Evolutionary conservation across 331 rosid species (phyloP), one percentile per base, ranked within the genome.

Genomic region (Quercus lobata): DNA sequence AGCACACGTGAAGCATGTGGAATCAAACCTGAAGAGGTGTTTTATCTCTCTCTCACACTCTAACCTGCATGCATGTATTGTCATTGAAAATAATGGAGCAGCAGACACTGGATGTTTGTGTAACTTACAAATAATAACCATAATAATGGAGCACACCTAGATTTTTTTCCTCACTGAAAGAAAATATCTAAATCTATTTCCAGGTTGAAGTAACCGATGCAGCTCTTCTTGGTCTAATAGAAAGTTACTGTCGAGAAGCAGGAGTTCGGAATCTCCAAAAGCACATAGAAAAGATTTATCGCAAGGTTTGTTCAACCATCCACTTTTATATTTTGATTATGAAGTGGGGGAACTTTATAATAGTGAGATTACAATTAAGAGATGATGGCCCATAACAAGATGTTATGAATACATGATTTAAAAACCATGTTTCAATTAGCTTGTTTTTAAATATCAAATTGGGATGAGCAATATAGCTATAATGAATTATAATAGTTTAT

Each of bases 201-300:
- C 87, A 95, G 99, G 98, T 96, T 79, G 97, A 92, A 76, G 91
- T 96, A 82, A 92, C 97, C 32, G 86, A 92, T 83, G 91, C 92
- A 68, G 99, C 99, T 70, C 96, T 96, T 83, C 98, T 93, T 79
- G 78, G 91, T 78, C 89, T 96, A 52, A 84, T 96, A 65, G 98
- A 96, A 86, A 93, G 83, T 85, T 96, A 96, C 82, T 96, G 99
- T 81, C 92, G 99, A 55, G 98, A 96, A 87, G 89, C 98, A 22
- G 98, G 98, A 49, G 98, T 96, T 61, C 84, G 97, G 83, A 96
- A 96, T 84, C 99, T 96, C 80, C 98, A 96, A 83, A 96, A 96
- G 91, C 99, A 96, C 72, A 90, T 96, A 55, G 99, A 96, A 81
- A 96, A 96, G 89, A 92, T 96, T 72, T 96, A 93, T 76, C 93